phyloP scores from a whole-genome alignment of 2,329 filamentous ascomycete species.

The Colletotrichum cereale region DNA sequence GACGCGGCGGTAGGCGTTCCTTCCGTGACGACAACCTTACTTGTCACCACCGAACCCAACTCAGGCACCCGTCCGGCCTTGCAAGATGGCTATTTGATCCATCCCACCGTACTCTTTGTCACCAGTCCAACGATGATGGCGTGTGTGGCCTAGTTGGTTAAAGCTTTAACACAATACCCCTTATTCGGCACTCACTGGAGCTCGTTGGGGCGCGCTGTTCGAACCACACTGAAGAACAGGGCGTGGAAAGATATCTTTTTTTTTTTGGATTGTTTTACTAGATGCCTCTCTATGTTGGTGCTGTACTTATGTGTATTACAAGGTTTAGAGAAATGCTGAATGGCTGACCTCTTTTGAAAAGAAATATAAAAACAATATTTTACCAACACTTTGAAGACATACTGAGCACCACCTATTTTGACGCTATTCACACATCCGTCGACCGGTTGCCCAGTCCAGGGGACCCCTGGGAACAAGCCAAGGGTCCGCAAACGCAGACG shows the following conservation, averaged over 20 bases:
- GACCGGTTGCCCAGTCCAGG: not conserved
- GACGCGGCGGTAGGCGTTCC: not conserved
- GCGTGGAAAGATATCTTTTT: not conserved
- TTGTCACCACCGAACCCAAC: not conserved
- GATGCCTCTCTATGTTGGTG: not conserved
- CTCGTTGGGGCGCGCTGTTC: not conserved
- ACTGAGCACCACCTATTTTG: not conserved
- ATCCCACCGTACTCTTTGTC: not conserved
- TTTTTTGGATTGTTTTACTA: too few relatives aligned
- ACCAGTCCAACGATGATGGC: slow-evolving; percentile 1
- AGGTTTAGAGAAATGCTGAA: not conserved
- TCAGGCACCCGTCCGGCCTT: not conserved
- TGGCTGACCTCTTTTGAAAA: too few relatives aligned
- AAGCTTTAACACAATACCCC: not conserved
- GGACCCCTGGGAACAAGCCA: not conserved
- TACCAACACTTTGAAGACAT: not conserved
- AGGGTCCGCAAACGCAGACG: not conserved
- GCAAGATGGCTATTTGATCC: not conserved
- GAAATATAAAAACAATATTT: too few relatives aligned
- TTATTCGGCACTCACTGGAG: not conserved
- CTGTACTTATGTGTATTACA: not conserved
- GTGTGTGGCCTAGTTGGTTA: slow-evolving; percentile 1
- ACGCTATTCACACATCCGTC: not conserved
- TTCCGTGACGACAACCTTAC: not conserved
- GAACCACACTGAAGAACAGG: not conserved